Conservation (phyloP, 202 grass and related monocot species). For the Brachypodium distachyon region DNA sequence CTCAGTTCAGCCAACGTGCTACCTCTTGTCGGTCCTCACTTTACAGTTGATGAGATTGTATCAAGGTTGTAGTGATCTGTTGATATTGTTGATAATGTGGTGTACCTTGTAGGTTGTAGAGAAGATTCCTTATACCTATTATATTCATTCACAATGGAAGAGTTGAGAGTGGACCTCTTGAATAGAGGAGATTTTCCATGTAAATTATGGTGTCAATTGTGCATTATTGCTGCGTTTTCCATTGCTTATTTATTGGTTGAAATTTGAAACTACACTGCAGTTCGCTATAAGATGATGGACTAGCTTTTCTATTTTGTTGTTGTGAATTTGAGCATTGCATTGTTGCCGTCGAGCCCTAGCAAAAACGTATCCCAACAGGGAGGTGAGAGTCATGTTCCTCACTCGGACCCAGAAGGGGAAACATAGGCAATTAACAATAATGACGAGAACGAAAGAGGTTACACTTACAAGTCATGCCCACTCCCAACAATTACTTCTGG, state of each 20-base stretch:
- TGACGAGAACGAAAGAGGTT: not conserved
- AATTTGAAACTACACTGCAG: not conserved
- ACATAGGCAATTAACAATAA: not conserved
- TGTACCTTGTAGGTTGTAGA: not conserved
- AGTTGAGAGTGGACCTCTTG: not conserved
- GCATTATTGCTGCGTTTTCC: not conserved
- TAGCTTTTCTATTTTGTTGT: not conserved
- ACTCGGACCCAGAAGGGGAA: not conserved
- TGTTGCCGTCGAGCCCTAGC: not conserved
- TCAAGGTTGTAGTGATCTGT: not conserved
- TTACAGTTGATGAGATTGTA: not conserved
- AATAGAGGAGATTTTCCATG: not conserved
- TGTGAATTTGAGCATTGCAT: not conserved
- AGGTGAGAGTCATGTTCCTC: not conserved
- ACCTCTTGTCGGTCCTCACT: not conserved
- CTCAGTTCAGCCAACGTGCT: not conserved
- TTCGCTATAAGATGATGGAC: not conserved
- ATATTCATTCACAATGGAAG: not conserved
- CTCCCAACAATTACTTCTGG: constrained; percentile 95
- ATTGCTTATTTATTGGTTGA: not conserved
- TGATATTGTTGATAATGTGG: not conserved
- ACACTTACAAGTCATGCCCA: constrained; percentile 75
- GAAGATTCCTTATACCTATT: not conserved
- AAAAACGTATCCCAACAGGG: not conserved
- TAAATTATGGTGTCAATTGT: not conserved